Evolutionary conservation across 805 yeast genomes (phyloP), one percentile per base, ranked within the genome.

Genomic region (Komagataella phaffii): DNA sequence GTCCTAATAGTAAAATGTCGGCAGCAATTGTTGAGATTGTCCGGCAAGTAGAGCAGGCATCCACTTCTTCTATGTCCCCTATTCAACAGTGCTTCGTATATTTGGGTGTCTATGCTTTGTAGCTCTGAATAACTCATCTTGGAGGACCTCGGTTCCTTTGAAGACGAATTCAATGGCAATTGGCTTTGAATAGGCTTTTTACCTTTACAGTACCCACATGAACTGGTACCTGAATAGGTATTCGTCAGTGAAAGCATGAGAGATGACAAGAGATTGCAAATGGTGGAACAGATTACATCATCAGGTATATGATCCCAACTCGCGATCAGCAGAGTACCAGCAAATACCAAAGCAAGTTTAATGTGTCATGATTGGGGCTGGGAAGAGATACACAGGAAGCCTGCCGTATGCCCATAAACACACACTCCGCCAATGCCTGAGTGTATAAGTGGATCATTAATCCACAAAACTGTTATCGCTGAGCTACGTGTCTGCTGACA

Each of bases 31-130:
- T 89, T 64, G 30, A 84, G 60, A 54, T 79, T 64, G 61, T 90
- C 96, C 0, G 86, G 80, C 59, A 75, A 76, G 61, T 79, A 85
- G 6, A 84, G 54, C 56, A 79, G 85, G 2, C 65, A 62, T 0
- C 96, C 96, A 36, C 93, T 84, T 51, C 97, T 69, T 62, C 95
- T 76, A 60, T 77, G 88, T 2, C 96, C 96, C 57, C 72, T 67
- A 57, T 88, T 81, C 58, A 90, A 78, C 56, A 86, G 61, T 18
- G 57, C 60, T 59, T 86, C 90, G 59, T 88, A 88, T 24, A 74
- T 75, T 17, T 63, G 62, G 6, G 76, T 67, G 0, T 79, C 61
- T 69, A 81, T 70, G n/a, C 63, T 63, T 47, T 70, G 71, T 7
- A 71, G 69, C 14, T 30, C 14, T n/a, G 45, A 48, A 17, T 17